phyloP scores from a whole-genome alignment of 768 basidiomycete species.

The Kwoniella sp. region DNA sequence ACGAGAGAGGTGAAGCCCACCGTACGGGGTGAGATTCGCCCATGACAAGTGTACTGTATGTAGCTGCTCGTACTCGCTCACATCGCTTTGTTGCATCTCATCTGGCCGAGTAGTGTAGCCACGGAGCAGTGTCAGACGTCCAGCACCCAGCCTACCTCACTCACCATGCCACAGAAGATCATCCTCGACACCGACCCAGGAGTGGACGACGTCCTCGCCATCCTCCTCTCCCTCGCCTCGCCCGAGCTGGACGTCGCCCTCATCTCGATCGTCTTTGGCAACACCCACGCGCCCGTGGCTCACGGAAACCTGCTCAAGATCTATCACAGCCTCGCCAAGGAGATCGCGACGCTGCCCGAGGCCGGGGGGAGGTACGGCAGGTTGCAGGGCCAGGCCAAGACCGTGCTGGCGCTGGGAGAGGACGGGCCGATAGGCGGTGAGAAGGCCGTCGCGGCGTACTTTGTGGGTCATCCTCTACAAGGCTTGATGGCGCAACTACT shows the following conservation, averaged over 20 bases:
- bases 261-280: conserved; percentile 66
- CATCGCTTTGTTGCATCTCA: no score
- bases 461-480: conserved; percentile 52
- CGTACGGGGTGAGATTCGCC: no score
- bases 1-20: no score
- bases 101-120: no score
- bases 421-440: conserved; percentile 66
- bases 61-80: no score
- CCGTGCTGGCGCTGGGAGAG: conserved; percentile 64
- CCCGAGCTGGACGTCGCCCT: conserved; percentile 78
- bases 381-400: conserved; percentile 54
- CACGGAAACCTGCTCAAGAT: conserved; percentile 72
- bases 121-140: no score
- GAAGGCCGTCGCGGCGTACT: conserved; percentile 72
- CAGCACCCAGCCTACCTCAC: no score
- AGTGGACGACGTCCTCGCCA: conserved; percentile 50
- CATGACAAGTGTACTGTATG: no score
- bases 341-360: conserved; percentile 55
- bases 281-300: conserved; percentile 20
- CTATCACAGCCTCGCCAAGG: conserved; percentile 62
- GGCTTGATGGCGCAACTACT: no score
- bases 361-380: conserved; percentile 62
- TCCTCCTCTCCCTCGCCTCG: conserved; percentile 45
- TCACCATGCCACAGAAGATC: conserved; percentile 26
- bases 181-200: conserved; percentile 50